Conservation (phyloP, 2,329 filamentous ascomycete genomes). For the Bipolaris zeicola region DNA sequence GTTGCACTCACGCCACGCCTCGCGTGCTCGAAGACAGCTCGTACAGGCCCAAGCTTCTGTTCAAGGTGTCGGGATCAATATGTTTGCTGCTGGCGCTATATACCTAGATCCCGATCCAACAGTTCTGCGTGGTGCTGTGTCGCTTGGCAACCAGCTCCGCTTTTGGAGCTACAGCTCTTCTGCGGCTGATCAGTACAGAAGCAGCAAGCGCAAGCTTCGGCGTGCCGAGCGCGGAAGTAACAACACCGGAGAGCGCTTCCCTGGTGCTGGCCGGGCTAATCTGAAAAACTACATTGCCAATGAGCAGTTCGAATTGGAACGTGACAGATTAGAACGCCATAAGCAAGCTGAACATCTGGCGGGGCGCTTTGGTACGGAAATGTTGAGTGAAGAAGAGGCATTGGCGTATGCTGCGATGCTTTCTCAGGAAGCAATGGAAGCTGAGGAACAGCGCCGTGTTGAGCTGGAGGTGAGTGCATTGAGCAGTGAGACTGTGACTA, state of each 20-base stretch:
- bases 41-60: conserved; percentile 70
- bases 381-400: conserved; percentile 68
- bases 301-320: conserved; percentile 80
- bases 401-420: conserved; percentile 67
- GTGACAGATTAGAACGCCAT: conserved; percentile 69
- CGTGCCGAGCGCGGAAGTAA: conserved; percentile 71
- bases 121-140: conserved; percentile 81
- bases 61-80: conserved; percentile 72
- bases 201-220: conserved; percentile 78
- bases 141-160: conserved; percentile 82
- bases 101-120: conserved; percentile 87
- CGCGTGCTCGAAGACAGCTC: conserved; percentile 77
- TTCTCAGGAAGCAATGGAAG: conserved; percentile 63
- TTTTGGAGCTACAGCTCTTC: conserved; percentile 95
- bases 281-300: conserved; percentile 82
- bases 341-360: conserved; percentile 74
- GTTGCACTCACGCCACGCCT: conserved; percentile 82
- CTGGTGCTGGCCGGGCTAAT: conserved; percentile 68
- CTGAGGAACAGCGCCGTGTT: conserved; percentile 54
- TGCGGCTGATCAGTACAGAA: conserved; percentile 72
- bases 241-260: conserved; percentile 62
- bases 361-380: conserved; percentile 81
- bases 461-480: conserved; percentile 49
- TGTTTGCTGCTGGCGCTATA: conserved; percentile 82
- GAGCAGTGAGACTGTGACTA: conserved; percentile 47